Conservation (phyloP, 768 basidiomycete genomes). For the Favolaschia claudopus region DNA sequence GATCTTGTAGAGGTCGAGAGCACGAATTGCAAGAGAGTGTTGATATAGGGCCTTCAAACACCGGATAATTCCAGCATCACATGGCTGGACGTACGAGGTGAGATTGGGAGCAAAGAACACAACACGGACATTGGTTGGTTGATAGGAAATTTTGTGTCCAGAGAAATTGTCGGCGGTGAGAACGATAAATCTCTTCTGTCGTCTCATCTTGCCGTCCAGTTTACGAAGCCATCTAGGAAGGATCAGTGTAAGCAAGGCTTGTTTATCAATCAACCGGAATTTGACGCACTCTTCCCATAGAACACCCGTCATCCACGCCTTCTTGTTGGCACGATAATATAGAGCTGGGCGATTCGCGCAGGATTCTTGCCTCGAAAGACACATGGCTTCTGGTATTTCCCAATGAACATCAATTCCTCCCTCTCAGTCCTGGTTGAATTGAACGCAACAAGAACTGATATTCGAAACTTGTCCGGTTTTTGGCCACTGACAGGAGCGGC, state of each 20-base stretch:
- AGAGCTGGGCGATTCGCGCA: constrained; percentile 25
- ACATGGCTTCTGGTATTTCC: constrained; percentile 27
- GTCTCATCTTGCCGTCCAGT: constrained; percentile 22
- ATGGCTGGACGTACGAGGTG: constrained; percentile 36
- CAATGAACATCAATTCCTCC: constrained; percentile 31
- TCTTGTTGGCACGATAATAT: constrained; percentile 36
- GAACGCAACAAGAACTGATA: constrained; percentile 22
- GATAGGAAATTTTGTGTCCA: constrained; percentile 27
- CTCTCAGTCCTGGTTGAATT: constrained; percentile 32
- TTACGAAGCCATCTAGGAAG: background rate
- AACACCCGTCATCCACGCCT: constrained; percentile 35
- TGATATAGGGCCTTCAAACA: constrained; percentile 20
- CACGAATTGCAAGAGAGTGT: background rate
- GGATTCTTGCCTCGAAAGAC: constrained; percentile 23
- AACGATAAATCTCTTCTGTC: constrained; percentile 16
- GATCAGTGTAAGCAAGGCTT: no score
- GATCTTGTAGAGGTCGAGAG: constrained; percentile 25
- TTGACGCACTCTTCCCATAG: constrained; percentile 29
- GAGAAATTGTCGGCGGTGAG: constrained; percentile 35
- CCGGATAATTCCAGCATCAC: constrained; percentile 35
- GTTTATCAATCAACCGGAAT: background rate
- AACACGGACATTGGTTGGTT: constrained; percentile 31
- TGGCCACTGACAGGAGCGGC: constrained; percentile 23
- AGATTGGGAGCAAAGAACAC: constrained; percentile 34
- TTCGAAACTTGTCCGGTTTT: constrained; percentile 27